phyloP scores from a whole-genome alignment of 345 rosid genomes.

The Cardiospermum halicacabum region DNA sequence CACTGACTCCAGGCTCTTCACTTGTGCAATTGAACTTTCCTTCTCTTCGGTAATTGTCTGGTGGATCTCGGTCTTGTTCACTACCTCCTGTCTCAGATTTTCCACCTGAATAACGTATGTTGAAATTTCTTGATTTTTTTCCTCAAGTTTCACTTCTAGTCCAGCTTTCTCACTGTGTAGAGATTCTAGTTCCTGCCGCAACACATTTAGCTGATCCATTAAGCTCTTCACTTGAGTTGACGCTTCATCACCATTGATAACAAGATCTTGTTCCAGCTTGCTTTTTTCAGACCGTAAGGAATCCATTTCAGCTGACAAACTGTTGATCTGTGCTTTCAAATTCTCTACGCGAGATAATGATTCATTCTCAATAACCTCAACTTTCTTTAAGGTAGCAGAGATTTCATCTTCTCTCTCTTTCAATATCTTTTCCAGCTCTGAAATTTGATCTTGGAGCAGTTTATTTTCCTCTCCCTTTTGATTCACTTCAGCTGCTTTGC shows the following conservation, averaged over 20 bases:
- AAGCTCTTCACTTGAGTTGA: conserved; percentile 39
- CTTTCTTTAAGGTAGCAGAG: conserved; percentile 40
- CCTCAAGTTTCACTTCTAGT: conserved; percentile 46
- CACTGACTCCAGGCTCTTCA: conserved; percentile 34
- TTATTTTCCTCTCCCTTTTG: conserved; percentile 42
- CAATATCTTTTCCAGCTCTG: conserved; percentile 44
- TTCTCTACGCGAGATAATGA: conserved; percentile 47
- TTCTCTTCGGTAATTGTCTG: conserved; percentile 40
- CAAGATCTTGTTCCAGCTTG: conserved; percentile 55
- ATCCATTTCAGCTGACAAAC: conserved; percentile 37
- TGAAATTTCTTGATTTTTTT: conserved; percentile 47
- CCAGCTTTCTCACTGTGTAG: conserved; percentile 51
- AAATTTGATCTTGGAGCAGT: conserved; percentile 38
- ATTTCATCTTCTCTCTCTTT: conserved; percentile 46
- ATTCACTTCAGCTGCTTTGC: conserved; percentile 38
- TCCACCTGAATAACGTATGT: conserved; percentile 38
- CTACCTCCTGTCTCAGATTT: conserved; percentile 38
- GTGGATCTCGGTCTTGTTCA: conserved; percentile 29
- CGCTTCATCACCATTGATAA: conserved; percentile 46
- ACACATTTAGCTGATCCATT: conserved; percentile 40
- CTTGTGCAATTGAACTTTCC: conserved; percentile 32
- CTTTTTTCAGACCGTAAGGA: conserved; percentile 39
- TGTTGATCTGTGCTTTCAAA: conserved; percentile 43
- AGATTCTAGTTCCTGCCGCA: conserved; percentile 49
- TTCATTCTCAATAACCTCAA: conserved; percentile 51